Evolutionary conservation across 192 early-diverging fungal species (phyloP), one percentile per base, ranked within the genome.

Genomic region (Cetraspora pellucida): DNA sequence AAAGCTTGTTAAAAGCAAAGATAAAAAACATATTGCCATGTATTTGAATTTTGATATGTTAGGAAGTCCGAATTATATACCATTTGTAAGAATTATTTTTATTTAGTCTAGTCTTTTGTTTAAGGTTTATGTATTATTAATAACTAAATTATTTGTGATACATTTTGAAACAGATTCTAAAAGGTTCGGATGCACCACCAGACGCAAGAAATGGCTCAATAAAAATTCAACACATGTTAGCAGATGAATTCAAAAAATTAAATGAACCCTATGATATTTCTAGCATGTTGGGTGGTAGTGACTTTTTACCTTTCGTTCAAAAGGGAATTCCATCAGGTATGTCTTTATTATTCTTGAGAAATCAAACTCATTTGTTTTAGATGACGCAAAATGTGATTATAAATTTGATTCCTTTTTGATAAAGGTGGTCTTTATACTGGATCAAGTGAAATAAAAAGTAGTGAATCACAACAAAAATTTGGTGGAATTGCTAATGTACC

Each of bases 11-110:
- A 80, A 74, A 64, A 71, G 67, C 30, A 80, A 82, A 21, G 79
- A 83, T 11, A 87, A 85, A 82, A 31, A 75, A 0, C 77, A 88
- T 44, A 81, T 92, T 47, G 87, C 87, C 3, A 83, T 89, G 68
- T 80, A 90, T 77, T 84, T 92, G 60, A 92, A 92, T 76, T 88
- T 92, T 83, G 91, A 92, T 78, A 92, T 90, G 89, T 80, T 92
- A 30, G 91, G 85, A 10, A 90, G 89, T 79, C 91, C 91, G 47
- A 92, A 92, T 82, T 90, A 87, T 80, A 87, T 91, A 47, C 81
- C 88, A 0, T 84, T 85, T 43, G 82, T 83, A 75, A 79, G 82
- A 9, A 72, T 28, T 46, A 23, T 25, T n/a, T 46, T 44, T 45
- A 55, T 45, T 25, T n/a, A 19, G n/a, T 43, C 31, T 14, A 52